Evolutionary conservation across 2,329 filamentous ascomycete genomes (phyloP).

Genomic region (Purpureocillium takamizusanense): DNA sequence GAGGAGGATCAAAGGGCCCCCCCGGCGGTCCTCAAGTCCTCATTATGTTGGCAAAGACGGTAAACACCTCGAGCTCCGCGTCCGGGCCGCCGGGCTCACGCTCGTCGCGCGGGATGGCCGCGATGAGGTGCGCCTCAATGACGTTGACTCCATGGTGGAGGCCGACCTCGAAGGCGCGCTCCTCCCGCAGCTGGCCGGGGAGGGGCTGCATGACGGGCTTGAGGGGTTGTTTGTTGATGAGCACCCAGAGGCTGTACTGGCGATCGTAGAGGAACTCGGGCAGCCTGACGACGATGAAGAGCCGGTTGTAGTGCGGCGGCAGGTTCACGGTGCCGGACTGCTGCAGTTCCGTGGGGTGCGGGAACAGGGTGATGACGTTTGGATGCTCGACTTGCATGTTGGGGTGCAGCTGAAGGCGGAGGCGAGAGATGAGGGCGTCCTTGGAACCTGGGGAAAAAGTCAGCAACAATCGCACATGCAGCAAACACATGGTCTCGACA

Average conservation of each 20-base stretch:
- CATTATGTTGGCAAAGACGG: slow-evolving; percentile 64
- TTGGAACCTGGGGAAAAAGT: slow-evolving; percentile 32
- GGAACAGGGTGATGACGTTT: slow-evolving; percentile 54
- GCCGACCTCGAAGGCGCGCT: slow-evolving; percentile 66
- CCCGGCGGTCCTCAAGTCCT: slow-evolving; percentile 22
- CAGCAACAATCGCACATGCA: slow-evolving; percentile 6
- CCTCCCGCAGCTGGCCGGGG: slow-evolving; percentile 46
- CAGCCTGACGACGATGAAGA: slow-evolving; percentile 63
- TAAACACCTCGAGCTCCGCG: slow-evolving; percentile 71
- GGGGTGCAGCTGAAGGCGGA: slow-evolving; percentile 61
- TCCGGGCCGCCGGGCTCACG: slow-evolving; percentile 49
- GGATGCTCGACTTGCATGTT: slow-evolving; percentile 51
- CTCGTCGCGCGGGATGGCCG: slow-evolving; percentile 53
- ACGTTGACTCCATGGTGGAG: slow-evolving; percentile 66
- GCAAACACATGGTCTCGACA: not conserved
- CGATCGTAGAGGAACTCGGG: slow-evolving; percentile 54
- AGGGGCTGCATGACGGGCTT: slow-evolving; percentile 35
- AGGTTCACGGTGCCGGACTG: slow-evolving; percentile 67
- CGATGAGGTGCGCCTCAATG: slow-evolving; percentile 70
- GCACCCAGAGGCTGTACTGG: slow-evolving; percentile 69
- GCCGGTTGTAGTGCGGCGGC: slow-evolving; percentile 55
- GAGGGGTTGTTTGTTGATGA: slow-evolving; percentile 58
- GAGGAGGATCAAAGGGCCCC: too few species aligned
- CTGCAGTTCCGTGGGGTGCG: slow-evolving; percentile 56
- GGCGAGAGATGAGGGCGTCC: slow-evolving; percentile 58